Evolutionary conservation across 1,284 basidiomycete species (phyloP).

Genomic region (Pyrrhoderma lamaoense): DNA sequence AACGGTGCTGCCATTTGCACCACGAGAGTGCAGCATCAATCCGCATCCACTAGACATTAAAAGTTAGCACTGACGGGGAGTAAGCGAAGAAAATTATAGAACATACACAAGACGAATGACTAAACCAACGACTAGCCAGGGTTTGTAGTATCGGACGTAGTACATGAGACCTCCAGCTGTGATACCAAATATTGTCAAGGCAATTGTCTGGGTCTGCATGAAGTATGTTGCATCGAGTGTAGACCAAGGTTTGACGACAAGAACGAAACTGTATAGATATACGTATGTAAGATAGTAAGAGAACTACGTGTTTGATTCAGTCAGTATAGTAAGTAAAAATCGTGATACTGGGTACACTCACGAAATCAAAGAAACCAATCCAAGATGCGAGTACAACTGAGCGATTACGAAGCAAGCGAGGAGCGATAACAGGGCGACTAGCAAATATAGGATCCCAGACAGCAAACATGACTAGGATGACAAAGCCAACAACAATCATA

Average conservation of each 20-base stretch:
- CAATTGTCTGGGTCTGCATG: constrained; percentile 48
- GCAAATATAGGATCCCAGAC: constrained; percentile 46
- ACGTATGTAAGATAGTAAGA: constrained; percentile 57
- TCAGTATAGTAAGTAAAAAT: not conserved
- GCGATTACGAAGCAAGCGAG: constrained; percentile 49
- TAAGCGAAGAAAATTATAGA: not conserved
- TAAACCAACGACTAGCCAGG: constrained; percentile 58
- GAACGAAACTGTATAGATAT: constrained; percentile 55
- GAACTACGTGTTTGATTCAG: constrained; percentile 31
- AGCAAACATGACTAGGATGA: constrained; percentile 35
- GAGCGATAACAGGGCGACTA: constrained; percentile 44
- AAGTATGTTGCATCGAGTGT: constrained; percentile 49
- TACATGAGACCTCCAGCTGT: constrained; percentile 51
- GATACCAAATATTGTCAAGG: constrained; percentile 61
- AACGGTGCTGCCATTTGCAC: constrained; percentile 49
- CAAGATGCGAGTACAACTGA: constrained; percentile 53
- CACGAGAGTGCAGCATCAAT: constrained; percentile 68
- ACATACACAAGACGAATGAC: constrained; percentile 49
- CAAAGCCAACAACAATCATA: constrained; percentile 44
- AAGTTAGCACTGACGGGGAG: not conserved
- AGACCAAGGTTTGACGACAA: constrained; percentile 55
- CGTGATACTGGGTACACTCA: constrained; percentile 26
- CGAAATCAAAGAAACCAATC: constrained; percentile 69
- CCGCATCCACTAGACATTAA: constrained; percentile 45
- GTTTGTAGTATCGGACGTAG: constrained; percentile 49